Evolutionary conservation across 352 stramenopile genomes (phyloP).

Genomic region (Phytopythium montanum): DNA sequence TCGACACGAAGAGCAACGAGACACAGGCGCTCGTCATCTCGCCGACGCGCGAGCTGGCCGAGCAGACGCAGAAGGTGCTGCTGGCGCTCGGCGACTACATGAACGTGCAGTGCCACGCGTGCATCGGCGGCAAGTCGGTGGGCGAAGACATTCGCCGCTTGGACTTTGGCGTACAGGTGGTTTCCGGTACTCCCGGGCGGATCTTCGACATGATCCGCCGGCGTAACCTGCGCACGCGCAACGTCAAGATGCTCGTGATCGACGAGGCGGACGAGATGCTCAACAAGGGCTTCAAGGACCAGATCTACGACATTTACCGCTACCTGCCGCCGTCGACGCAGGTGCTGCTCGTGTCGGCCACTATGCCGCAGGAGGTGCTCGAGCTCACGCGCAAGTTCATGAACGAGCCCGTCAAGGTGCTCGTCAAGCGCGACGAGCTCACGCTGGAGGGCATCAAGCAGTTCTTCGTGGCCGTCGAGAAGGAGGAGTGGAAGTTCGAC

Average conservation of each 20-base stretch:
- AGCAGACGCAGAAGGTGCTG: conserved; percentile 97
- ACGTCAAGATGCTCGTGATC: conserved; percentile 96
- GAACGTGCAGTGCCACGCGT: conserved; percentile 96
- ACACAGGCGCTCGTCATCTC: conserved; percentile 95
- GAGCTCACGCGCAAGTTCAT: conserved; percentile 98
- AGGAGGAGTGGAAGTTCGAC: conserved; percentile 99
- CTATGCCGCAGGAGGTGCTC: conserved; percentile 92
- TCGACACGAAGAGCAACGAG: conserved; percentile 91
- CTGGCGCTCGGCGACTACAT: conserved; percentile 96
- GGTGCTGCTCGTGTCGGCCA: conserved; percentile 95
- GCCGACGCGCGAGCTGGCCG: conserved; percentile 94
- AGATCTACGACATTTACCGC: conserved; percentile 98
- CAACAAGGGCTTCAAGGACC: conserved; percentile 97
- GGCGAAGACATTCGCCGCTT: conserved; percentile 94
- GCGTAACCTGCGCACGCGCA: conserved; percentile 86
- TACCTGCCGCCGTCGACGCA: conserved; percentile 91
- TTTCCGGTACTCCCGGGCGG: conserved; percentile 96
- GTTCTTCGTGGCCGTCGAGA: conserved; percentile 98
- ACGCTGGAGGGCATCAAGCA: conserved; percentile 98
- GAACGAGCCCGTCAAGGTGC: conserved; percentile 96
- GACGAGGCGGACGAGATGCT: conserved; percentile 99
- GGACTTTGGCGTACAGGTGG: conserved; percentile 92
- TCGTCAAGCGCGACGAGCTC: conserved; percentile 97
- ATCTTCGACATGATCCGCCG: conserved; percentile 97
- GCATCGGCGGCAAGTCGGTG: conserved; percentile 95